These are phyloP conservation scores for Clonostachys chloroleuca DNA, from an alignment of 2,329 filamentous ascomycete species.

Conservation along the genomic window DNA sequence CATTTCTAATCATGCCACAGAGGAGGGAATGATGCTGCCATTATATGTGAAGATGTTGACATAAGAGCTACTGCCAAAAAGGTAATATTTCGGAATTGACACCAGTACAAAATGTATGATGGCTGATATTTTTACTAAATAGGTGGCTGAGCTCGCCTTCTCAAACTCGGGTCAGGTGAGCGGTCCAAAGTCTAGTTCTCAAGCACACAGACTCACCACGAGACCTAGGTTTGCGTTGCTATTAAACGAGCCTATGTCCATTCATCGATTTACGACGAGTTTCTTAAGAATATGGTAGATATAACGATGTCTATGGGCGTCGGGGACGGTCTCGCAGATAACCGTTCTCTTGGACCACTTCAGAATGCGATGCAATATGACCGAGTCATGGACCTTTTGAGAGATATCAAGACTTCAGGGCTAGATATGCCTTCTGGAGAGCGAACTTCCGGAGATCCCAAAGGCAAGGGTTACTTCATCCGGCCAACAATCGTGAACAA, in stretches of 20 bases:
- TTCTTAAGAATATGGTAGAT: conserved; percentile 20
- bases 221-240: too few species aligned
- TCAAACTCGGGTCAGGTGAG: conserved; percentile 45
- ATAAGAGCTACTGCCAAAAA: conserved; percentile 16
- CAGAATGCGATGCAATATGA: conserved; percentile 53
- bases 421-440: too few species aligned
- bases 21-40: conserved; percentile 49
- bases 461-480: conserved; percentile 48
- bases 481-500: conserved; percentile 55
- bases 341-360: conserved; percentile 40
- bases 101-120: conserved; percentile 10
- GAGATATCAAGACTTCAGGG: too few species aligned
- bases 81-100: conserved; percentile 26
- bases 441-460: too few species aligned
- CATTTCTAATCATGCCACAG: too few species aligned
- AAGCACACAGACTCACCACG: too few species aligned
- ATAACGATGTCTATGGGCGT: conserved; percentile 24
- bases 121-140: too few species aligned
- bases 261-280: conserved; percentile 44
- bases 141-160: conserved; percentile 32
- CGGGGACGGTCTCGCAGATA: conserved; percentile 33
- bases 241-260: conserved; percentile 59
- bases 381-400: too few species aligned
- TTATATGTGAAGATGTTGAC: conserved; percentile 44
- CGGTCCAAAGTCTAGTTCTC: conserved; percentile 9